Conservation (phyloP, 2,329 filamentous ascomycete species). For the Fusarium cicatricum region DNA sequence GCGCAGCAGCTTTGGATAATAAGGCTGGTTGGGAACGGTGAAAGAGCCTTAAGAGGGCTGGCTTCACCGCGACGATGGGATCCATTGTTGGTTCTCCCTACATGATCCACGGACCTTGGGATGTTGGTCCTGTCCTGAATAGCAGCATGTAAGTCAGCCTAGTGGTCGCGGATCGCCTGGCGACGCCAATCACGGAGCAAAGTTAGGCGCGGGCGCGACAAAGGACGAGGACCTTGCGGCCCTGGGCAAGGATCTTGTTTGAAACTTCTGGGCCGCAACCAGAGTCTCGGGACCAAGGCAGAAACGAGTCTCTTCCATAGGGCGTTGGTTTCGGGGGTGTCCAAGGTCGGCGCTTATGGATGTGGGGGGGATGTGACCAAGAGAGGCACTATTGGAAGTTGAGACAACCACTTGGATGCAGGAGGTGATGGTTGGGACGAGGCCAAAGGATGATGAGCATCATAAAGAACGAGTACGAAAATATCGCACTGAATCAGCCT, state of each 20-base stretch:
- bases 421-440: conserved; percentile 7
- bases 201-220: conserved; percentile 41
- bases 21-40: conserved; percentile 15
- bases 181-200: conserved; percentile 36
- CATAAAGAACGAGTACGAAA: conserved; percentile 6
- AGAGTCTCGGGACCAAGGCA: conserved; percentile 34
- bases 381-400: conserved; percentile 34
- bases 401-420: conserved; percentile 36
- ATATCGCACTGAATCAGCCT: not conserved
- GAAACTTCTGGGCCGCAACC: conserved; percentile 17
- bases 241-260: conserved; percentile 9
- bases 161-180: conserved; percentile 31
- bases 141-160: conserved; percentile 32
- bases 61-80: conserved; percentile 10
- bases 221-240: conserved; percentile 4
- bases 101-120: conserved; percentile 21
- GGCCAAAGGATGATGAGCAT: conserved; percentile 12
- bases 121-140: conserved; percentile 36
- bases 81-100: conserved; percentile 28
- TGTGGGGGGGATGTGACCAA: conserved; percentile 27
- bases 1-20: conserved; percentile 34
- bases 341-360: conserved; percentile 39
- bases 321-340: conserved; percentile 4
- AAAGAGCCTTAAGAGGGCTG: conserved; percentile 10
- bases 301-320: conserved; percentile 16